phyloP scores from a whole-genome alignment of 805 yeast species.

The Candida hungchunana region DNA sequence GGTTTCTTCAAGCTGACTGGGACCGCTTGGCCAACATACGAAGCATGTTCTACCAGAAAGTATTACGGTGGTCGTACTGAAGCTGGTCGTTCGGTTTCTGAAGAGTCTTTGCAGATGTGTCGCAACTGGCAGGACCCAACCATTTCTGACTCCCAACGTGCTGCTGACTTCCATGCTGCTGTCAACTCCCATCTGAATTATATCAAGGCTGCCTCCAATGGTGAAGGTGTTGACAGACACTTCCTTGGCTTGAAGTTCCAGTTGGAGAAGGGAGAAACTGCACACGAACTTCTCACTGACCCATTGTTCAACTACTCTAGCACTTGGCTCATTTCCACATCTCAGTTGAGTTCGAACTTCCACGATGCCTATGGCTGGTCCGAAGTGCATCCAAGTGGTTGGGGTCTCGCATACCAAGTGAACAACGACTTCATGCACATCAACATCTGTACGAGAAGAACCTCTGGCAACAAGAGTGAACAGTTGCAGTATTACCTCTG shows the following conservation, averaged over 20 bases:
- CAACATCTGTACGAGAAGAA: conserved; percentile 73
- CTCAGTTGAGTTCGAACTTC: conserved; percentile 80
- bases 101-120: conserved; percentile 66
- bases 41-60: conserved; percentile 90
- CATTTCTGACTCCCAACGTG: conserved; percentile 46
- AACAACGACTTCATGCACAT: conserved; percentile 82
- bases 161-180: conserved; percentile 67
- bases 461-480: conserved; percentile 50
- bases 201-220: conserved; percentile 74
- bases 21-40: conserved; percentile 83
- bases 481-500: conserved; percentile 63
- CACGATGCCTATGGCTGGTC: conserved; percentile 96
- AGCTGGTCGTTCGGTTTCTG: conserved; percentile 81
- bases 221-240: conserved; percentile 91
- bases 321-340: conserved; percentile 84
- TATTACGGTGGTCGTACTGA: conserved; percentile 91
- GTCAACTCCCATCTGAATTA: conserved; percentile 69
- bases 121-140: conserved; percentile 62
- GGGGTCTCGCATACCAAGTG: conserved; percentile 91
- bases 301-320: conserved; percentile 72
- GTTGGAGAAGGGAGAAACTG: conserved; percentile 49
- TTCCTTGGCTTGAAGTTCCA: conserved; percentile 81
- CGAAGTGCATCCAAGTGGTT: conserved; percentile 90
- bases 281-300: conserved; percentile 68
- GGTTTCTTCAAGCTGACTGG: conserved; percentile 85